Evolutionary conservation across 148 eudicot species (phyloP), one percentile per base, ranked within the genome.

Genomic region (Cornus controversa): DNA sequence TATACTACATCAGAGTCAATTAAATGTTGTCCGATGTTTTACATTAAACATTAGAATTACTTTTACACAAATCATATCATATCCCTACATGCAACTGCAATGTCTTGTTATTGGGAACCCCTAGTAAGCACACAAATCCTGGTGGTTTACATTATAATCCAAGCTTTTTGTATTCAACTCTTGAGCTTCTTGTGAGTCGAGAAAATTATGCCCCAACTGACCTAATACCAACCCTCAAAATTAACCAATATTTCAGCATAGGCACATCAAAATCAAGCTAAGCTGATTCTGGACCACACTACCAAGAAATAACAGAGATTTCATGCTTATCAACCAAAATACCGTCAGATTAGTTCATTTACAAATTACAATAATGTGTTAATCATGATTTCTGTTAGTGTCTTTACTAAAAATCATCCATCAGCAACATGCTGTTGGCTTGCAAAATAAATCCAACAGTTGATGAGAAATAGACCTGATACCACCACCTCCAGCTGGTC

Each of bases 401-500:
- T 45, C 50, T 11, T 11, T 45, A 7, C 13, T 45, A 45, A 45
- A 45, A 45, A 45, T 45, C 50, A 45, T 45, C 50, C 50, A 8
- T 45, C 50, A 45, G 50, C 50, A 45, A 45, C 50, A 45, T 45
- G 50, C 50, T 45, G 50, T 11, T 50, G 57, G 4, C 20, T 15
- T 13, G 14, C 20, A 15, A 50, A 50, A 11, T 11, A 16, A 50
- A 50, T 2, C 18, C 18, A 50, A 13, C 2, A 50, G 57, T 16
- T 50, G 57, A 53, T 20, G 29, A 13, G 31, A 73, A 79, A 88
- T 13, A 64, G n/a, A 88, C 99, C 98, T 96, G 84, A 96, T 89
- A 64, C 99, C 99, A 31, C 99, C 99, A 77, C 99, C 97, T 72
- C 97, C 93, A 62, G 98, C 98, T 67, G 99, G 98, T 22, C 99